Conservation (phyloP, 2,329 filamentous ascomycete genomes). For the Magnaporthiopsis poae region DNA sequence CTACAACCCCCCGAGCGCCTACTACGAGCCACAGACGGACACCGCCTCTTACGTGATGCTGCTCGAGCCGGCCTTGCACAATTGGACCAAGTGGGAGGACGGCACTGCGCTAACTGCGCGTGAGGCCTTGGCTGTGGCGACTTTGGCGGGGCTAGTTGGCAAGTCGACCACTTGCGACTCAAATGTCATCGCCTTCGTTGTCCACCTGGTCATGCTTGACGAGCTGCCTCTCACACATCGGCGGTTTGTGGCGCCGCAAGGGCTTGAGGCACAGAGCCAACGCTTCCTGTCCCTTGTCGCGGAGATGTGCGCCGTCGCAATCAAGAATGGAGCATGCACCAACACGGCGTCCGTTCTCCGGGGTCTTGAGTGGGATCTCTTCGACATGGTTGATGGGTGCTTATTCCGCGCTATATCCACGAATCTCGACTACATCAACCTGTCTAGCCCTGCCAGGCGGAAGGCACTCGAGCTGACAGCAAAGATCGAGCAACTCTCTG, state of each 20-base stretch:
- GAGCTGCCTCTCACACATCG: constrained; percentile 17
- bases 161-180: constrained; percentile 4
- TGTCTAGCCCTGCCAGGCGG: background rate
- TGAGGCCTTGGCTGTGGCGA: constrained; percentile 15
- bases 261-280: background rate
- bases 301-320: background rate
- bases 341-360: constrained; percentile 7
- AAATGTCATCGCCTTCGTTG: constrained; percentile 15
- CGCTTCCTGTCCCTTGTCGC: background rate
- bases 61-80: background rate
- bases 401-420: constrained; percentile 9
- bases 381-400: constrained; percentile 18
- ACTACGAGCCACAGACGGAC: background rate
- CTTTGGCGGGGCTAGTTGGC: constrained; percentile 13
- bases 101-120: constrained; percentile 12
- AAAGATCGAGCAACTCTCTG: background rate
- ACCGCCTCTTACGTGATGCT: constrained; percentile 3
- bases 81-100: constrained; percentile 1
- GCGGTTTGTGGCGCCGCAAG: constrained; percentile 8
- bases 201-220: constrained; percentile 19
- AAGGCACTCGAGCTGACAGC: background rate
- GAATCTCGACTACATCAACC: background rate
- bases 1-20: background rate
- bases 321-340: constrained; percentile 3
- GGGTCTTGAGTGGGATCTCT: constrained; percentile 16